Evolutionary conservation across 2,329 filamentous ascomycete genomes (phyloP), one percentile per base, ranked within the genome.

Genomic region (Chaetomium strumarium): DNA sequence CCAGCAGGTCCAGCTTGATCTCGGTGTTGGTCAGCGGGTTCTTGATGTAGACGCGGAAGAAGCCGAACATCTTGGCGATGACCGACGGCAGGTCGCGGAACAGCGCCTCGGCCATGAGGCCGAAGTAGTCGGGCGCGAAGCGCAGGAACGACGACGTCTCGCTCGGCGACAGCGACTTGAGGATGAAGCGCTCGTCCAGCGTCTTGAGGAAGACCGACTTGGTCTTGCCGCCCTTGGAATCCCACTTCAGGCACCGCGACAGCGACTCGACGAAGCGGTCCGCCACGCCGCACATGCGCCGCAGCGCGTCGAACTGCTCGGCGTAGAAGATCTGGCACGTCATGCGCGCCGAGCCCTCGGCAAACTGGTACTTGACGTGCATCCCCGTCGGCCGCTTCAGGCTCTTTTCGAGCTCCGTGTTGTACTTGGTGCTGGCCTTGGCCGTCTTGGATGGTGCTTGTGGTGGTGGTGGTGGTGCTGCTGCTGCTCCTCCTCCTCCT

Each of bases 321-420:
- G 93, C 93, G 64, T 95, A 99, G 70, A 99, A 97, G 43, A 99
- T 93, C 70, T 99, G 99, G 75, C 95, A 97, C 46, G 92, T 86
- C 80, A 96, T 95, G 63, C 87, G 89, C 3, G 95, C 92, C n/a
- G 88, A 84, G 0, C 92, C 90, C 66, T 96, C 91, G 29, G 86
- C 85, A 70, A 97, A 99, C 55, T 95, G 90, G 66, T 96, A 99
- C 66, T 95, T 95, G 60, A 96, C 83, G 68, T 99, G 93, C 1
- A 90, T 96, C 36, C 92, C 91, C 0, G 89, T 95, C 30, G 85
- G 80, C 57, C 90, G 83, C 7, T 24, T 24, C 24, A 24, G 97
- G 81, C 46, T 88, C 88, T 2, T 85, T 68, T 99, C 91, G 10
- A 97, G 81, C 46, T 88, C 88, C 2, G 79, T 78, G 65, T 95